phyloP scores from a whole-genome alignment of 148 eudicot genomes.

The Nepenthes mirabilis region DNA sequence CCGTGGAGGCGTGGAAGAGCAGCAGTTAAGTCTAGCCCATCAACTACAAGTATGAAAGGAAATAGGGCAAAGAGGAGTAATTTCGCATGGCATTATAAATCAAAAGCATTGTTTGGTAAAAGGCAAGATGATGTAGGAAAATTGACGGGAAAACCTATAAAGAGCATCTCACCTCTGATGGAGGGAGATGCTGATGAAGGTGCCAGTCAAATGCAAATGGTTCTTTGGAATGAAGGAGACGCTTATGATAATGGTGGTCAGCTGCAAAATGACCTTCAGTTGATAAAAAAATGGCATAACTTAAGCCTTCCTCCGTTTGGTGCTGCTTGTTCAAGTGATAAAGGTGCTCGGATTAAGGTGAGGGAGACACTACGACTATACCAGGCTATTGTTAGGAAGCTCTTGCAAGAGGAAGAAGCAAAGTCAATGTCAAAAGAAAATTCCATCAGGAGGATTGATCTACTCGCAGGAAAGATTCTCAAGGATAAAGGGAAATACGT shows the following conservation, averaged over 20 bases:
- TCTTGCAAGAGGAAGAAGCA: conserved; percentile 55
- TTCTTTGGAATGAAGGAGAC: conserved; percentile 14
- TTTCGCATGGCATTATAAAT: conserved; percentile 9
- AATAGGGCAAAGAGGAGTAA: conserved; percentile 16
- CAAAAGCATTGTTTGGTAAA: conserved; percentile 10
- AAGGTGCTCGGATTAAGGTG: conserved; percentile 52
- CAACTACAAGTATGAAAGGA: conserved; percentile 7
- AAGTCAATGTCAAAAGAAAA: conserved; percentile 17
- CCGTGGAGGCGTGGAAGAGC: conserved; percentile 22
- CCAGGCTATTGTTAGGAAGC: conserved; percentile 53
- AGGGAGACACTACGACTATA: conserved; percentile 57
- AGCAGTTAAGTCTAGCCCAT: conserved; percentile 5
- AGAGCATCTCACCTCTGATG: conserved; percentile 7
- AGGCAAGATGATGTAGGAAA: conserved; percentile 4
- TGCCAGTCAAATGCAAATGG: conserved; percentile 9
- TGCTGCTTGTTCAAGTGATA: conserved; percentile 22
- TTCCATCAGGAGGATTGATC: conserved; percentile 33
- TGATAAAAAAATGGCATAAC: conserved; percentile 11
- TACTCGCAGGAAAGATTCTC: conserved; percentile 32
- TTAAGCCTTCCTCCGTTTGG: conserved; percentile 39
- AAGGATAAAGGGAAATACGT: conserved; percentile 46
- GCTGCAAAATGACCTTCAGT: conserved; percentile 16
- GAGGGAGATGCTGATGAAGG: conserved; percentile 6
- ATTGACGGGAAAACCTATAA: conserved; percentile 10
- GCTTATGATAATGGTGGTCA: conserved; percentile 10